A percentile compares a stretch with the other conserved stretches of the same genome.
Evolutionary conservation across 495 filamentous ascomycete genomes (phyloP).

Genomic region (Platismatia glauca): DNA sequence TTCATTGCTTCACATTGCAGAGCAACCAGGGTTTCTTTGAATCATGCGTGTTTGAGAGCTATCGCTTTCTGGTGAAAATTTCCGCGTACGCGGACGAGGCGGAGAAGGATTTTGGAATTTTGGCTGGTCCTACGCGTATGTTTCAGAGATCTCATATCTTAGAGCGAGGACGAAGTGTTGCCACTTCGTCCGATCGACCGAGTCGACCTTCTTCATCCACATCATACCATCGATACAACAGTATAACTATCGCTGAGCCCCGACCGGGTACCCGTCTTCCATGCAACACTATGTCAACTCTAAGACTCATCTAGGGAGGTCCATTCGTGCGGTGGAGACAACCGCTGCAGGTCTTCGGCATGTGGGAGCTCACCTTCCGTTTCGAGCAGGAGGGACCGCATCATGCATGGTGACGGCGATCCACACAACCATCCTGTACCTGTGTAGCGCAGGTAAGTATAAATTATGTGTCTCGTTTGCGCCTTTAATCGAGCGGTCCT

Average conservation of each 20-base stretch:
- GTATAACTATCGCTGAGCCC: background rate
- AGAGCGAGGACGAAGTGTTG: background rate
- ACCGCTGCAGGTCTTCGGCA: background rate
- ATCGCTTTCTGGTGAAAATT: background rate
- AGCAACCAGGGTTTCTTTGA: too few species aligned
- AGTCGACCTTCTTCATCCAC: background rate
- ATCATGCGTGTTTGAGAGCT: too few species aligned
- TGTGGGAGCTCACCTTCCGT: background rate
- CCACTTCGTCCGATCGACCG: background rate
- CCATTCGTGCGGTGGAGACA: background rate
- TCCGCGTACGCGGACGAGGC: background rate
- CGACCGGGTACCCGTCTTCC: background rate
- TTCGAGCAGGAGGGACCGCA: background rate
- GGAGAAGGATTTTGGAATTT: too few species aligned
- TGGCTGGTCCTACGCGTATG: background rate
- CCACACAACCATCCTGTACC: background rate
- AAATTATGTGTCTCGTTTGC: too few species aligned
- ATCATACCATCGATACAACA: too few species aligned
- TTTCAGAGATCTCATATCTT: background rate
- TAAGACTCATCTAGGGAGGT: background rate
- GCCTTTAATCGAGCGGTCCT: background rate
- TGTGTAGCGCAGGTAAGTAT: too few species aligned
- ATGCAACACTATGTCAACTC: background rate
- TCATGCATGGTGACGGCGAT: background rate
- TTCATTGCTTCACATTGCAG: too few species aligned